Evolutionary conservation across 495 filamentous ascomycete species (phyloP).

Genomic region (Penicillium parvum): DNA sequence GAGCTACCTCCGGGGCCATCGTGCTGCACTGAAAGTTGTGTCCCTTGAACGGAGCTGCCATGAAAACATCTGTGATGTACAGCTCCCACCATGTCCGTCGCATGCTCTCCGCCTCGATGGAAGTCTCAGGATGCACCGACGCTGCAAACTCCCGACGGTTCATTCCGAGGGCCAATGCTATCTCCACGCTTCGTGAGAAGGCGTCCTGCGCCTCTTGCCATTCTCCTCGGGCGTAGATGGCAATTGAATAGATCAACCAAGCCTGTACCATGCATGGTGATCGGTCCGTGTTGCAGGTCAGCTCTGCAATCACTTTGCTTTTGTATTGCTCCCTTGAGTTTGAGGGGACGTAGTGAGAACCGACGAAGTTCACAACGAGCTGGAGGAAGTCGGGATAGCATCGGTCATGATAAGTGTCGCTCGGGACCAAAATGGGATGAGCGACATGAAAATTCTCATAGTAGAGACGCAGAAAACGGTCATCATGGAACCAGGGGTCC

Average conservation of each 20-base stretch:
- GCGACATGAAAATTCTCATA: slow-evolving; percentile 42
- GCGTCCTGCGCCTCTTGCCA: slow-evolving; percentile 28
- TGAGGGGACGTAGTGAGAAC: slow-evolving; percentile 32
- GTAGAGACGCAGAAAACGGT: slow-evolving; percentile 31
- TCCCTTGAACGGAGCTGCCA: slow-evolving; percentile 28
- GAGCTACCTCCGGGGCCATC: slow-evolving; percentile 29
- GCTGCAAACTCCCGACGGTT: slow-evolving; percentile 31
- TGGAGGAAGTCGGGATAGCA: slow-evolving; percentile 36
- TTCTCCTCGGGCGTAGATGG: slow-evolving; percentile 33
- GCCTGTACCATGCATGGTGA: slow-evolving; percentile 37
- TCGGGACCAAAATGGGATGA: slow-evolving; percentile 37
- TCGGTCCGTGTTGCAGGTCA: slow-evolving; percentile 25
- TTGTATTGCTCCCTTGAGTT: slow-evolving; percentile 20
- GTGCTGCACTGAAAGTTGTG: slow-evolving; percentile 30
- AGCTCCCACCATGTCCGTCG: slow-evolving; percentile 44
- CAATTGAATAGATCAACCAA: slow-evolving; percentile 35
- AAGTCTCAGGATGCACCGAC: slow-evolving; percentile 16
- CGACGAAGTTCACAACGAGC: slow-evolving; percentile 35
- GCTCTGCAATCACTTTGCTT: slow-evolving; percentile 21
- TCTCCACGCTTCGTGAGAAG: slow-evolving; percentile 28
- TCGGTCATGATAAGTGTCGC: slow-evolving; percentile 27
- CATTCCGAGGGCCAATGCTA: slow-evolving; percentile 38
- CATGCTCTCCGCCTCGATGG: slow-evolving; percentile 36
- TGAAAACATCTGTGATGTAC: slow-evolving; percentile 35
- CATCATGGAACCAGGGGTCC: slow-evolving; percentile 25